phyloP scores from a whole-genome alignment of 2,329 filamentous ascomycete species.

The Capronia epimyces region DNA sequence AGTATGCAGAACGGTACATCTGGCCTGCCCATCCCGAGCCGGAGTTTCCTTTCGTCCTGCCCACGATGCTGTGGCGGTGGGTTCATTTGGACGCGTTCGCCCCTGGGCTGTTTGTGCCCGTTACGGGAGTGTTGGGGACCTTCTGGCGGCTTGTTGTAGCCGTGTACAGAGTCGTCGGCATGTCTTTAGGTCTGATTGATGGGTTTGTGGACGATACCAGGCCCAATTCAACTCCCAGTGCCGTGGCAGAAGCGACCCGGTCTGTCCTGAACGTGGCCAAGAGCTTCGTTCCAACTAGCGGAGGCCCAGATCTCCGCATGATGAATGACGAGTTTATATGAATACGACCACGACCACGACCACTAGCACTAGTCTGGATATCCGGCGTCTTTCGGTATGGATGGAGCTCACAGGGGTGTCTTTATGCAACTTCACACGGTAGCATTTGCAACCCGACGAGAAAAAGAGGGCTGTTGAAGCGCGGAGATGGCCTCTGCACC shows the following conservation, averaged over 20 bases:
- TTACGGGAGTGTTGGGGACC: neutral
- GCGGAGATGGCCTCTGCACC: too few species aligned
- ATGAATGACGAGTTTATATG: constrained; percentile 29
- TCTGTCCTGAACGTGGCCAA: constrained; percentile 6
- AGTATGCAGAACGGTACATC: constrained; percentile 44
- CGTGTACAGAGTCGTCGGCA: constrained; percentile 18
- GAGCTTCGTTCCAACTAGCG: constrained; percentile 4
- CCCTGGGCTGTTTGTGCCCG: neutral
- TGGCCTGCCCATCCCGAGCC: constrained; percentile 50
- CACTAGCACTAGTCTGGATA: neutral
- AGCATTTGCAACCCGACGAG: too few species aligned
- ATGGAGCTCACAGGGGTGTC: too few species aligned
- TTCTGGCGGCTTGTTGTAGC: constrained; percentile 19
- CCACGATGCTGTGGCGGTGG: constrained; percentile 50
- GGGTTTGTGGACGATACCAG: constrained; percentile 39
- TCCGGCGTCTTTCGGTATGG: too few species aligned
- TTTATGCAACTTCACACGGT: too few species aligned
- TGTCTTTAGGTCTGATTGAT: constrained; percentile 37
- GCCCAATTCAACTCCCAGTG: constrained; percentile 12
- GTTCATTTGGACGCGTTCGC: constrained; percentile 8
- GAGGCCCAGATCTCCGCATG: constrained; percentile 21
- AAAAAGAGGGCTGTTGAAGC: too few species aligned
- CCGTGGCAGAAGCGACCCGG: constrained; percentile 3
- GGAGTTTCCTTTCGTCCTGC: constrained; percentile 51
- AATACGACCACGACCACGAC: constrained; percentile 2